A percentile compares a stretch with the other conserved stretches of the same genome.
phyloP scores from a whole-genome alignment of 108 stramenopile species.

The Aurantiochytrium sp. region DNA sequence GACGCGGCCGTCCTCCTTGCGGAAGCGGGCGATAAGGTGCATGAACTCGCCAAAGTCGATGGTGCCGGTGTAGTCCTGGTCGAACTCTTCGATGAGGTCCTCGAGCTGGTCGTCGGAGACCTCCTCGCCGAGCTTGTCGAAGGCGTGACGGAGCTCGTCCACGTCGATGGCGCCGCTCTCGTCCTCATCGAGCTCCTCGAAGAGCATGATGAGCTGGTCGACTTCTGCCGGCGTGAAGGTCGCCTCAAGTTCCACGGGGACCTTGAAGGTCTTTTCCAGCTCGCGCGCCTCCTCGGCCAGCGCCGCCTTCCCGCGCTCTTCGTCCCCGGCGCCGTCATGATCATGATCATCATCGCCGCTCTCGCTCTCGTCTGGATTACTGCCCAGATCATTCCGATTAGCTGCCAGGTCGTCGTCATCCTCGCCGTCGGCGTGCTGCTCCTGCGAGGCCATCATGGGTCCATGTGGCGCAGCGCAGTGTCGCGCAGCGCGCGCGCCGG shows the following conservation, averaged over 20 bases:
- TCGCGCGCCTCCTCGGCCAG: background rate
- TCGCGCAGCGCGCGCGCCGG: too few species aligned
- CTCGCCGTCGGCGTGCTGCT: too few species aligned
- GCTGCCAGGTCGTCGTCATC: too few species aligned
- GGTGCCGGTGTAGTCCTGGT: background rate
- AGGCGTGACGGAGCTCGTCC: constrained; percentile 40
- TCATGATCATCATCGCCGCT: background rate
- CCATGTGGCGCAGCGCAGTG: too few species aligned
- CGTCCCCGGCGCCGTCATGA: background rate
- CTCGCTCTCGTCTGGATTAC: too few species aligned
- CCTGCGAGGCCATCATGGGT: too few species aligned
- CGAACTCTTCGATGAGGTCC: background rate
- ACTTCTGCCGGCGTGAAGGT: background rate
- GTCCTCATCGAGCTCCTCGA: constrained; percentile 50
- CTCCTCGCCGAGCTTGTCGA: constrained; percentile 44
- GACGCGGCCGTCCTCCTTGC: background rate
- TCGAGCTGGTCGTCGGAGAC: constrained; percentile 48
- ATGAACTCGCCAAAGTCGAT: constrained; percentile 5
- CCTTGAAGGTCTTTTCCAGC: background rate
- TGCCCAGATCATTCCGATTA: too few species aligned
- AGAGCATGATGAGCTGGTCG: background rate
- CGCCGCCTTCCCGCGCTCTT: background rate
- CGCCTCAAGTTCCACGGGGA: background rate
- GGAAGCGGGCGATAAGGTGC: background rate
- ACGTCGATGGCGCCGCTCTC: constrained; percentile 49